Base-by-base conservation (phyloP, 441 rosid genomes). In the Adansonia rubrostipa region DNA sequence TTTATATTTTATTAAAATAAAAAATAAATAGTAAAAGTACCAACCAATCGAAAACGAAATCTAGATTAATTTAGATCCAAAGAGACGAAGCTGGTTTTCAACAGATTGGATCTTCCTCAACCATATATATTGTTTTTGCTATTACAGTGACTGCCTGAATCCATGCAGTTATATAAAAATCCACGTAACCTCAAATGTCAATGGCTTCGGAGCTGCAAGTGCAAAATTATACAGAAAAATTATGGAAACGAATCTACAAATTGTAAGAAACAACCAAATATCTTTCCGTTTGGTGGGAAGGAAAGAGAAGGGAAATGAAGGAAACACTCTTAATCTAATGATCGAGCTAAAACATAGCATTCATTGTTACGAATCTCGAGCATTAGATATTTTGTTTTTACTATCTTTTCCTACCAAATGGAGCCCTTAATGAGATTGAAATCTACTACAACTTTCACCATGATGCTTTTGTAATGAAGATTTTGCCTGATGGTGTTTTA, bases 181-280 rank as follows among this genome's bases (percentile, higher is more conserved):
- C 75, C 63, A 45, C 44, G 44, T 73, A 10, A 73, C 5, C 15
- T 28, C 33, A 28, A 28, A 28, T 28, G 33, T 70, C 75, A 33
- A 79, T 54, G 63, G 78, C 82, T 73, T 77, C n/a, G 5, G 66
- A 77, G 45, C 33, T 42, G 20, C 71, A 56, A 71, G 2, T n/a
- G 42, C 74, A 78, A 78, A 51, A 75, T 64, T 75, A 71, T 73
- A 66, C 73, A 76, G 65, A 58, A 67, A 71, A 78, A 50, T 71
- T 40, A 77, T 58, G 77, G 77, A 53, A 73, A 73, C 19, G 65
- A 72, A 80, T 80, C 83, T 82, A 82, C 80, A 83, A 33, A 79
- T 67, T 36, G 61, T 74, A 66, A 78, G 58, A 70, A 77, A 60
- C 51, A 79, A 77, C 45, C 76, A 67, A 24, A 73, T 65, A 54